Conservation (phyloP, 345 rosid species). For the Ricinus communis region DNA sequence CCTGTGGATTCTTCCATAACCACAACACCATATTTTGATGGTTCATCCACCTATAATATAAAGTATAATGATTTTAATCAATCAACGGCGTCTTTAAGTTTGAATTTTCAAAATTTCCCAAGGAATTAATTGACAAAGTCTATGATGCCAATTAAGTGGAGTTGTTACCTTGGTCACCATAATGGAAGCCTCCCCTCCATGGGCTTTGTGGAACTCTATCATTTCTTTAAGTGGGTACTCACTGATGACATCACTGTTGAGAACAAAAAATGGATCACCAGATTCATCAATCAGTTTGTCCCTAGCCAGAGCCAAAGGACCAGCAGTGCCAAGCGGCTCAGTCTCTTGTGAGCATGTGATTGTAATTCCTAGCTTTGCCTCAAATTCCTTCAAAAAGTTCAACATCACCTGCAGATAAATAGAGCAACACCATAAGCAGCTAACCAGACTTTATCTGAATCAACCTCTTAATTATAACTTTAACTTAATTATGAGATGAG, state of each 20-base stretch:
- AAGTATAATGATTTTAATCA: conserved; percentile 3
- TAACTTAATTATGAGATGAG: background rate
- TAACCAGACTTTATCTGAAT: background rate
- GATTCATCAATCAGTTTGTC: conserved; percentile 79
- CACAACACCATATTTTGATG: conserved; percentile 97
- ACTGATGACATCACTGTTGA: conserved; percentile 98
- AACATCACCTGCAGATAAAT: conserved; percentile 67
- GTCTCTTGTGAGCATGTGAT: conserved; percentile 99
- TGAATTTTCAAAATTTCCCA: conserved; percentile 3
- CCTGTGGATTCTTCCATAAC: conserved; percentile 89
- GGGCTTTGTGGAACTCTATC: conserved; percentile 82
- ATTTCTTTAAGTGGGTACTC: conserved; percentile 87
- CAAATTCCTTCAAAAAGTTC: conserved; percentile 88
- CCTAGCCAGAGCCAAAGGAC: conserved; percentile 96
- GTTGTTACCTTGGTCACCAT: conserved; percentile 95
- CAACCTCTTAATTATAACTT: background rate
- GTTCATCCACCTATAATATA: conserved; percentile 77
- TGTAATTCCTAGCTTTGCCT: conserved; percentile 80
- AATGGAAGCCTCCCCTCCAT: conserved; percentile 98
- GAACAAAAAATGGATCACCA: conserved; percentile 93
- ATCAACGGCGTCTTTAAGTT: too few relatives aligned
- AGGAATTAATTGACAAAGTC: background rate
- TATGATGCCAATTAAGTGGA: background rate
- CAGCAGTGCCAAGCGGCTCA: conserved; percentile 98
- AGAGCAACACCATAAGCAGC: background rate